Percentiles rank a stretch among this genome's conserved stretches.
These are phyloP conservation scores for Amanita exitialis DNA, from an alignment of 768 basidiomycete species.

Conservation along the genomic window DNA sequence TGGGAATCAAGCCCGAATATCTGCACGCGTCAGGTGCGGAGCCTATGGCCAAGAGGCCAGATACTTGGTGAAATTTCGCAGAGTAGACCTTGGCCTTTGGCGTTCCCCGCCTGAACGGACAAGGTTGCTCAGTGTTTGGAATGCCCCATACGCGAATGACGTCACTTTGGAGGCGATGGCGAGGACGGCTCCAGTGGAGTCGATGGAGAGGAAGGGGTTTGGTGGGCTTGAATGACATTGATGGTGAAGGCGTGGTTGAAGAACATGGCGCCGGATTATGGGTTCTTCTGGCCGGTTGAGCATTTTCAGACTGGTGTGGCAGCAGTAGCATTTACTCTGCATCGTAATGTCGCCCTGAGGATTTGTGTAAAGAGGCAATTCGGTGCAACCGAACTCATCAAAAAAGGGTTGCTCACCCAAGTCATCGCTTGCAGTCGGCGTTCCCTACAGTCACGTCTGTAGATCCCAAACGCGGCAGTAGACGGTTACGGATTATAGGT, in stretches of 20 bases:
- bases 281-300: no score
- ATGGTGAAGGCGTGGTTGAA: constrained; percentile 84
- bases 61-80: constrained; percentile 71
- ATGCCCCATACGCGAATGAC: constrained; percentile 93
- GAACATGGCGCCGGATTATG: no score
- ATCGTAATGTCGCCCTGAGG: no score
- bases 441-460: no score
- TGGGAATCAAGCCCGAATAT: constrained; percentile 87
- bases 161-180: constrained; percentile 91
- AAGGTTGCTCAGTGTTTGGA: constrained; percentile 86
- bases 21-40: constrained; percentile 91
- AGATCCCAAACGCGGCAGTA: no score
- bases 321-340: no score
- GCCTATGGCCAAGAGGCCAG: constrained; percentile 80
- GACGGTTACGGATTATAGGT: no score
- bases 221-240: constrained; percentile 97
- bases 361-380: no score
- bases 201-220: constrained; percentile 78
- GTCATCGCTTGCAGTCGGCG: no score
- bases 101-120: constrained; percentile 90
- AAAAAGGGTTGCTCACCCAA: no score
- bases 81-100: constrained; percentile 80
- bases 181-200: constrained; percentile 77
- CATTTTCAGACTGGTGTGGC: no score
- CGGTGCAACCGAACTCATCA: no score